Conservation (phyloP, 441 rosid genomes). For the Viola pubescens region DNA sequence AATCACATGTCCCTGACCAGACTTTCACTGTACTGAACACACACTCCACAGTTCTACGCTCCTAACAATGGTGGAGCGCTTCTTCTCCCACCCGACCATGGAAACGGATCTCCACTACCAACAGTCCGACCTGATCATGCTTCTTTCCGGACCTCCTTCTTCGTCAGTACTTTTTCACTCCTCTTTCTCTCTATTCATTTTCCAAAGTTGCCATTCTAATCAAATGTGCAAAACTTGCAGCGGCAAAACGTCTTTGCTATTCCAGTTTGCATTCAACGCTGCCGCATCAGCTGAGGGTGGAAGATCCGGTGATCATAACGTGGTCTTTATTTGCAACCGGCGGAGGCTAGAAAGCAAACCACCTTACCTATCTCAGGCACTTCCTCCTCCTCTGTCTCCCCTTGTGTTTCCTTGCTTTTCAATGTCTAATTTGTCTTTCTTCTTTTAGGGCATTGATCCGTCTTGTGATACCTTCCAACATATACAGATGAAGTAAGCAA, state of each 20-base stretch:
- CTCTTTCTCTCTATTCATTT: not conserved
- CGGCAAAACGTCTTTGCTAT: constrained; percentile 81
- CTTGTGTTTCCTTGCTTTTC: not conserved
- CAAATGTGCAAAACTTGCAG: constrained; percentile 27
- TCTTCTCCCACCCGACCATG: constrained; percentile 12
- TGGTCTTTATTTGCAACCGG: constrained; percentile 73
- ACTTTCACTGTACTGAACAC: too few relatives aligned
- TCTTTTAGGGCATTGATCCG: constrained; percentile 51
- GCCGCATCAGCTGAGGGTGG: constrained; percentile 4
- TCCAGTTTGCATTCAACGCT: constrained; percentile 67
- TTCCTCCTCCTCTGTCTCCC: not conserved
- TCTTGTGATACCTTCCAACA: constrained; percentile 52
- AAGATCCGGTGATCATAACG: constrained; percentile 16
- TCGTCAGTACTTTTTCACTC: constrained; percentile 27
- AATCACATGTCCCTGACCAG: too few relatives aligned
- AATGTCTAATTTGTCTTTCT: not conserved
- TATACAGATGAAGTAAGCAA: constrained; percentile 68
- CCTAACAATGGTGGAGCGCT: constrained; percentile 41
- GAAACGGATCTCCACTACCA: constrained; percentile 12
- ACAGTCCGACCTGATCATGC: constrained; percentile 30
- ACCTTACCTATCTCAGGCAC: constrained; percentile 69
- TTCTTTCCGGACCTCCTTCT: constrained; percentile 72
- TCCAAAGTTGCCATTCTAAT: not conserved
- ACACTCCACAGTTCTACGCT: not conserved
- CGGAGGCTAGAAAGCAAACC: constrained; percentile 54